Evolutionary conservation across 441 rosid species (phyloP).

Genomic region (Pelargonium australe): DNA sequence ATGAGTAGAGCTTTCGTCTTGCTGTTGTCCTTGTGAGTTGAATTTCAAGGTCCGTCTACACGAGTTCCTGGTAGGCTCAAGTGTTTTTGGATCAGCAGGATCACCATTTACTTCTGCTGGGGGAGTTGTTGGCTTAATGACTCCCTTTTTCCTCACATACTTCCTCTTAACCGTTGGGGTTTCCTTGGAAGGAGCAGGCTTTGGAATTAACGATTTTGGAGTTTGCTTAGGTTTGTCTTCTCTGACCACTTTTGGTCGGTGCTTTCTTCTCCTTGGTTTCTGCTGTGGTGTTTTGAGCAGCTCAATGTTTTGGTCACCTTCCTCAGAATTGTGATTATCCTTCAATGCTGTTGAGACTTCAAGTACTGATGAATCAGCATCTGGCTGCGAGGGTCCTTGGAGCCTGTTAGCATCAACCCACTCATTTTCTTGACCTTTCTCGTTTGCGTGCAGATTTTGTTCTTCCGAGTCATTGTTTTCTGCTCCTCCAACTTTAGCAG

Average conservation of each 20-base stretch:
- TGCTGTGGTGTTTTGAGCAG: slow-evolving; percentile 23
- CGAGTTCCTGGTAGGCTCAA: slow-evolving; percentile 29
- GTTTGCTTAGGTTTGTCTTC: slow-evolving; percentile 20
- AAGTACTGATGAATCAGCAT: slow-evolving; percentile 25
- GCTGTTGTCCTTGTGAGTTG: slow-evolving; percentile 24
- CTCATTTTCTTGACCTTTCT: slow-evolving; percentile 22
- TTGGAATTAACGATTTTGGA: slow-evolving; percentile 7
- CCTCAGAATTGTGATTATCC: slow-evolving; percentile 34
- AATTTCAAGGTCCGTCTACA: slow-evolving; percentile 52
- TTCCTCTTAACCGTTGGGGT: slow-evolving; percentile 42
- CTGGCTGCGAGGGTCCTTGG: slow-evolving; percentile 23
- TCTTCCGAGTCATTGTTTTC: slow-evolving; percentile 22
- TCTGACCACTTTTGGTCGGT: slow-evolving; percentile 26
- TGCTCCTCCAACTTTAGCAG: slow-evolving; percentile 33
- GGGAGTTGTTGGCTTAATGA: slow-evolving; percentile 24
- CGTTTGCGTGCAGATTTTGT: slow-evolving; percentile 18
- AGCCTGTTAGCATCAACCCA: slow-evolving; percentile 10
- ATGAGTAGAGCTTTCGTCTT: slow-evolving; percentile 21
- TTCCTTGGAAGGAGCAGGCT: slow-evolving; percentile 25
- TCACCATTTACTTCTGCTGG: slow-evolving; percentile 26
- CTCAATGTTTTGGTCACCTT: slow-evolving; percentile 17
- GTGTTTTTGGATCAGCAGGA: slow-evolving; percentile 26
- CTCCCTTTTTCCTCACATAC: slow-evolving; percentile 35
- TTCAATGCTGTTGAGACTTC: slow-evolving; percentile 18
- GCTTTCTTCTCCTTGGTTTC: slow-evolving; percentile 24